Percentiles rank a stretch among this genome's conserved stretches.
These are phyloP conservation scores for Blastobotrys capitulatus DNA, from an alignment of 1,139 yeast genomes.

Conservation along the genomic window DNA sequence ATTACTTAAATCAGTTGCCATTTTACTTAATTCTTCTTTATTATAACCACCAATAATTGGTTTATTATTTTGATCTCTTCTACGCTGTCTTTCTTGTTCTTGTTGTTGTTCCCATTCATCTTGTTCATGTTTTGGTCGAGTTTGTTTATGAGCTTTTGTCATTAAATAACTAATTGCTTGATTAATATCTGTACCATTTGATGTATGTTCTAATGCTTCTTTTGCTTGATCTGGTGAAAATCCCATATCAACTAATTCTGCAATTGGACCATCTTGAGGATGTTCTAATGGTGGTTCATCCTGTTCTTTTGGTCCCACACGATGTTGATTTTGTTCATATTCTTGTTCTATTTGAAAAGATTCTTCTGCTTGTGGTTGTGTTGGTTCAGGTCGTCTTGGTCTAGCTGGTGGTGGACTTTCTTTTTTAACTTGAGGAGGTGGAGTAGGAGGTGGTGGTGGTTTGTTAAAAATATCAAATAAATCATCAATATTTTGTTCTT, in stretches of 20 bases:
- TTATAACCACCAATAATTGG: background rate
- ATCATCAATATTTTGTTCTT: conserved; percentile 21
- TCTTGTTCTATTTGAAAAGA: background rate
- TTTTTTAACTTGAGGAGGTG: conserved; percentile 2
- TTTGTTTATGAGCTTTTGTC: conserved; percentile 47
- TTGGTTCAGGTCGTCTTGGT: background rate
- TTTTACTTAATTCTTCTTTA: conserved; percentile 35
- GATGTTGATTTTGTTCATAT: background rate
- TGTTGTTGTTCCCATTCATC: background rate
- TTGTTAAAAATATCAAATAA: conserved; percentile 33
- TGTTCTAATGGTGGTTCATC: conserved; percentile 15
- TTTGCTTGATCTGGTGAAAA: conserved; percentile 58
- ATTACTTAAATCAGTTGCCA: conserved; percentile 56
- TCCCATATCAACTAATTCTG: conserved; percentile 76
- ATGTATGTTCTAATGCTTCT: conserved; percentile 50
- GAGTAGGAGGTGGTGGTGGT: conserved; percentile 20
- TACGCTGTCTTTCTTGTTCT: too few relatives aligned
- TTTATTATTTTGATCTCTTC: background rate
- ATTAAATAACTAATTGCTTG: conserved; percentile 65
- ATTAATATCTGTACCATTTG: conserved; percentile 55
- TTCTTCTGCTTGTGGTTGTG: background rate
- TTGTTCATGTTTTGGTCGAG: conserved; percentile 7
- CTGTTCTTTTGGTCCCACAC: background rate
- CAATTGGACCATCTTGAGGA: conserved; percentile 50
- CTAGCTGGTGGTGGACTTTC: conserved; percentile 2